phyloP scores from a whole-genome alignment of 2,329 filamentous ascomycete genomes.

The Lachnum nothofagi region DNA sequence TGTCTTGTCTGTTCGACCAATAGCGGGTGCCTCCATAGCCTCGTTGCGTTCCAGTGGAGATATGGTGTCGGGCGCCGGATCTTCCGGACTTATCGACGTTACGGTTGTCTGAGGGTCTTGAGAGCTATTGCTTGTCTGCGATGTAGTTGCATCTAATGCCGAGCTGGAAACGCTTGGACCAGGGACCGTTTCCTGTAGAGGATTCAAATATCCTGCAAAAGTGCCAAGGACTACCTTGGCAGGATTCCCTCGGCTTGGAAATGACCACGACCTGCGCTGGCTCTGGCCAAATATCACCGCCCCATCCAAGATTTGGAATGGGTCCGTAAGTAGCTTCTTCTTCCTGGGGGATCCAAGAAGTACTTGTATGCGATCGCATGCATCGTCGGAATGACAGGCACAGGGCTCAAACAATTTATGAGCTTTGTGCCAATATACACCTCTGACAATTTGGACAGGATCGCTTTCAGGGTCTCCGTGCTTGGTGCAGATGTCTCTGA shows the following conservation, averaged over 20 bases:
- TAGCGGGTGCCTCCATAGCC: no score
- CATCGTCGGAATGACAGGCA: background rate
- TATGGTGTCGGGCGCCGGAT: no score
- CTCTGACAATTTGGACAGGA: constrained; percentile 2
- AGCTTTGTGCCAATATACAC: constrained; percentile 4
- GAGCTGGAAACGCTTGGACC: no score
- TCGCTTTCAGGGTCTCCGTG: background rate
- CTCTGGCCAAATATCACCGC: constrained; percentile 10
- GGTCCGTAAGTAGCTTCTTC: background rate
- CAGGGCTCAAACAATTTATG: constrained; percentile 3
- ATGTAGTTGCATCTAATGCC: no score
- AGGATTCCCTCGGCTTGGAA: constrained; percentile 2
- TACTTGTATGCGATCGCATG: constrained; percentile 8
- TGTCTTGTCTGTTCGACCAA: no score
- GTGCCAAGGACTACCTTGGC: no score
- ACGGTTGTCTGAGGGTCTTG: no score
- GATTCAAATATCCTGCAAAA: no score
- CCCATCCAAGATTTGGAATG: background rate
- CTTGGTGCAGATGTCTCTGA: constrained; percentile 3
- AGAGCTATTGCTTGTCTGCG: no score
- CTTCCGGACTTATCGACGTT: no score
- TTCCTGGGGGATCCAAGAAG: background rate
- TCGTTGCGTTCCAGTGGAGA: no score
- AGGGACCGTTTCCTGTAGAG: no score
- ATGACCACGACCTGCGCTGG: background rate